phyloP scores from a whole-genome alignment of 306 rosid species.

The Glycine latifolia region DNA sequence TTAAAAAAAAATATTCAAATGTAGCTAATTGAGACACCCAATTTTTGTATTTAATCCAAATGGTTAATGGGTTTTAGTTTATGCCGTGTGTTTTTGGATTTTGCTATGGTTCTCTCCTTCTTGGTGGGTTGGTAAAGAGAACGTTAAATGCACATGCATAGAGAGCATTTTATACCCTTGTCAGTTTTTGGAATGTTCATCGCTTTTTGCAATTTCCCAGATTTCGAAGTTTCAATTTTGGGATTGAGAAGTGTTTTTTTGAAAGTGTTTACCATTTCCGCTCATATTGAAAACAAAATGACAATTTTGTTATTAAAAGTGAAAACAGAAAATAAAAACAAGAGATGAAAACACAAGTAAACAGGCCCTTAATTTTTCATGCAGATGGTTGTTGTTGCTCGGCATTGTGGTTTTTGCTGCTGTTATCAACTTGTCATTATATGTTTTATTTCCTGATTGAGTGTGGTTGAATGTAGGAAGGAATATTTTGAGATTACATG shows the following conservation, averaged over 20 bases:
- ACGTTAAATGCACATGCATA: background rate
- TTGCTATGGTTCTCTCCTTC: background rate
- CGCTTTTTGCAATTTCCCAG: background rate
- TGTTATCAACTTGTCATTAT: background rate
- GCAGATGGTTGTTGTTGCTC: background rate
- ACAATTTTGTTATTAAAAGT: no score
- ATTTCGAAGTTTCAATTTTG: slow-evolving; percentile 36
- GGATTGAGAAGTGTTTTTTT: slow-evolving; percentile 1
- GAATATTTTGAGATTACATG: slow-evolving; percentile 90
- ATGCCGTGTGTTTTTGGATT: background rate
- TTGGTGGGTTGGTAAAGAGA: background rate
- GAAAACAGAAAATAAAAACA: no score
- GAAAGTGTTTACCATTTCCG: background rate
- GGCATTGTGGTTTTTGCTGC: no score
- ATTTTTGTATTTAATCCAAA: background rate
- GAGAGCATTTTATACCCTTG: background rate
- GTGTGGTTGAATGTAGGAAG: slow-evolving; percentile 60
- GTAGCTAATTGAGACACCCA: background rate
- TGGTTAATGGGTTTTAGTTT: background rate
- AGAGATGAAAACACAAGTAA: no score
- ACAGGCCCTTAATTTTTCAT: no score
- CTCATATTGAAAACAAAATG: no score
- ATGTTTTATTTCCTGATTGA: slow-evolving; percentile 29
- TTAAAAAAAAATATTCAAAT: background rate
- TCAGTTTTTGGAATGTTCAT: background rate